Conservation (phyloP, 345 rosid genomes). For the Draba incana region DNA sequence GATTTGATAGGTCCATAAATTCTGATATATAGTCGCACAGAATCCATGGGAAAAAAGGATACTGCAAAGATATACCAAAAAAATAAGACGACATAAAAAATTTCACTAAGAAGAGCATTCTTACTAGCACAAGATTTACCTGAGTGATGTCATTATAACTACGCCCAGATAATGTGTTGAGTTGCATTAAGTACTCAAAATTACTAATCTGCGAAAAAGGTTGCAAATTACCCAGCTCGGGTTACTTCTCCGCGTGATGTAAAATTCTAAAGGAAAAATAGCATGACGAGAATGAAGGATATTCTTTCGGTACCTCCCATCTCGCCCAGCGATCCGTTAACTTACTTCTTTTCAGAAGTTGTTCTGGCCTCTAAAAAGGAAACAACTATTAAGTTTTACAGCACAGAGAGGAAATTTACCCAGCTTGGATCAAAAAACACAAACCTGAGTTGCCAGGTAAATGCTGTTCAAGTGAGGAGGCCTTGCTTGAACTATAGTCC, state of each 20-base stretch:
- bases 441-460: conserved; percentile 90
- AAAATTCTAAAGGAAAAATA: background rate
- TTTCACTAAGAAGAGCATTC: conserved; percentile 2
- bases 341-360: conserved; percentile 79
- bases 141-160: conserved; percentile 98
- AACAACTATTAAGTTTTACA: conserved; percentile 32
- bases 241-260: conserved; percentile 21
- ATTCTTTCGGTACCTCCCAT: conserved; percentile 73
- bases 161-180: conserved; percentile 95
- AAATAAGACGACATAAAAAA: background rate
- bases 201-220: conserved; percentile 81
- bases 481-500: conserved; percentile 77
- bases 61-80: conserved; percentile 55
- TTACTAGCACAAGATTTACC: conserved; percentile 45
- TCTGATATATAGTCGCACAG: conserved; percentile 73
- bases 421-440: conserved; percentile 16
- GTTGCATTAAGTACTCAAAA: conserved; percentile 92
- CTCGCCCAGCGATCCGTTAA: conserved; percentile 97
- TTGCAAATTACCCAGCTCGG: conserved; percentile 14
- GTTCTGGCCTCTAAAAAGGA: conserved; percentile 77
- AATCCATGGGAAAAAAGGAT: conserved; percentile 98
- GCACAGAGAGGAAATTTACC: background rate
- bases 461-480: conserved; percentile 84
- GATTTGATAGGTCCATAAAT: conserved; percentile 74
- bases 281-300: conserved; percentile 24